Base-by-base conservation (phyloP, 2,329 filamentous ascomycete species). In the Immersiporthe knoxdaviesiana region DNA sequence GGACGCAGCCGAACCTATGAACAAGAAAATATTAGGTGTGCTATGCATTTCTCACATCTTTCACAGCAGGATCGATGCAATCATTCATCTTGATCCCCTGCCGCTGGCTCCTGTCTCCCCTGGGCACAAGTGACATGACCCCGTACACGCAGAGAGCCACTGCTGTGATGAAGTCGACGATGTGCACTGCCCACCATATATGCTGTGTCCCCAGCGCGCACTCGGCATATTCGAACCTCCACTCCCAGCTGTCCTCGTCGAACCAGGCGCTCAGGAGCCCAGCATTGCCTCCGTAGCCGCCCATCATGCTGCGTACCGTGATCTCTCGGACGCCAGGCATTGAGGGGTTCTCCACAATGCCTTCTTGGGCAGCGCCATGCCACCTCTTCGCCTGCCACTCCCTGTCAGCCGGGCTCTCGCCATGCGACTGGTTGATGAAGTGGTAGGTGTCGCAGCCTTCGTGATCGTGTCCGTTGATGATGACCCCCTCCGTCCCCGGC, bases 261-360 rank as follows among this genome's bases (percentile, higher is more conserved):
- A 95, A 98, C 95, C 95, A 99, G 0, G 92, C 86, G 71, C 92
- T 96, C 54, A 99, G 80, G 56, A 99, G 83, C 0, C 94, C 96
- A 0, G 94, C 93, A 77, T 97, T 96, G 27, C 96, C 96, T n/a
- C 89, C 91, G 79, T 92, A 99, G 68, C 92, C 92, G 68, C 96
- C 96, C 96, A 99, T 99, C 94, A 99, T 98, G 79, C 93, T 97
- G 70, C 94, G 90, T 2, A 99, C 92, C 0, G 96, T 99, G 72
- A 98, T 89, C 80, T 99, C 96, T 37, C 95, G 85, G 7, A 97
- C 83, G 0, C 91, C 91, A 0, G 91, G 88, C 2, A 87, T 74
- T 5, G 80, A 82, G 1, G 79, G 74, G 1, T 78, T 76, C 10
- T 78, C 80, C 1, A 82, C 76, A 30, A 90, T 71, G 70, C 79